Conservation (phyloP, 345 rosid species). For the Mercurialis annua region DNA sequence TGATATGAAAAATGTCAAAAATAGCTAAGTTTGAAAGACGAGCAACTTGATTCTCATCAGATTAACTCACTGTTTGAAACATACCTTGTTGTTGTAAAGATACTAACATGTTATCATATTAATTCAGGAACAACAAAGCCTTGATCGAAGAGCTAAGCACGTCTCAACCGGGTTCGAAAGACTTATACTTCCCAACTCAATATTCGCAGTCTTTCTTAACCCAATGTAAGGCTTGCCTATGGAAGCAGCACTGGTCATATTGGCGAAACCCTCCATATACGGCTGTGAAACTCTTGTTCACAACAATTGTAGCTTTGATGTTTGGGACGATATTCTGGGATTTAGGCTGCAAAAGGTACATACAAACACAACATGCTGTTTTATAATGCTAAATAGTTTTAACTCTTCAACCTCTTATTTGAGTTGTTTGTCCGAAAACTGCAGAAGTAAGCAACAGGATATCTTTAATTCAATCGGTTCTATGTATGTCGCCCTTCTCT, state of each 20-base stretch:
- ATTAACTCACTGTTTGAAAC: neutral
- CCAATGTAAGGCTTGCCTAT: conserved; percentile 62
- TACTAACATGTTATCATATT: neutral
- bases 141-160: conserved; percentile 49
- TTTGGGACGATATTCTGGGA: conserved; percentile 74
- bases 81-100: conserved; percentile 1
- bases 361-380: neutral
- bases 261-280: conserved; percentile 76
- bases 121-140: conserved; percentile 46
- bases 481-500: conserved; percentile 61
- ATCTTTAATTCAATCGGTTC: conserved; percentile 74
- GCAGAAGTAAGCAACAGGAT: conserved; percentile 50
- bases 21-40: neutral
- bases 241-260: conserved; percentile 73
- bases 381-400: neutral
- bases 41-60: neutral
- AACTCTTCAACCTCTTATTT: neutral
- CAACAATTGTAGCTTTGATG: conserved; percentile 51
- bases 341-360: conserved; percentile 53
- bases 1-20: neutral
- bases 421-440: neutral
- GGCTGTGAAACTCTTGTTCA: conserved; percentile 61
- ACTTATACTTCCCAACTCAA: conserved; percentile 48
- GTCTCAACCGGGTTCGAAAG: conserved; percentile 55
- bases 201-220: conserved; percentile 52